Base-by-base conservation (phyloP, 2,329 filamentous ascomycete genomes). In the Fragosphaeria purpurea region DNA sequence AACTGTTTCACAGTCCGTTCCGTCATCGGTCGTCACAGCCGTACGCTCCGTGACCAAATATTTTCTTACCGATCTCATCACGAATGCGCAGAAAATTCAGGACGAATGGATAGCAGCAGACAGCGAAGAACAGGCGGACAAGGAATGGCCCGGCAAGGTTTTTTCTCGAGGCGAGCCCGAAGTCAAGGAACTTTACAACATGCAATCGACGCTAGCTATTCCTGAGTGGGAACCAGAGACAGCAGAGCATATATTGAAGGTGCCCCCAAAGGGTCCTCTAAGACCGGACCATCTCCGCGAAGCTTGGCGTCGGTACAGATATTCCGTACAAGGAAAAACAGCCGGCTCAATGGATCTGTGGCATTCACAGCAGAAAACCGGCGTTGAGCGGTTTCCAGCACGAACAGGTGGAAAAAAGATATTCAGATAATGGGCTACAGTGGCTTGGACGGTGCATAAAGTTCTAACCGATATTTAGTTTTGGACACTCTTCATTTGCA, bases 1-100 rank as follows among this genome's bases (percentile, higher is more conserved):
- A 52, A 88, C 86, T 2, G 82, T 89, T 7, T 88, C 84, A 0
- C 86, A 90, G 63, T 88, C 84, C 2, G 86, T 88, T 0, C 84
- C 85, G 0, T 74, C 78, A 22, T 84, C 79, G 58, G 83, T 89
- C 46, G 82, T 86, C 54, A 80, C 85, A 30, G 83, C 84, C n/a
- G 83, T 90, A 61, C 83, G 82, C 46, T 80, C 83, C 0, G 85
- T 87, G 22, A 81, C 83, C 45, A 91, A 91, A 66, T 74, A 87
- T 54, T 89, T 87, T 62, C 77, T 86, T 4, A 86, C 85, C 48
- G 83, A 88, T 55, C 73, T 91, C 45, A 83, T 90, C 55, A 85
- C 88, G 63, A 70, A 75, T 46, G 85, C 86, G 8, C 76, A 85
- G 47, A 75, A 77, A 42, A 77, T 89, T 9, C 86, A 89, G 61